Evolutionary conservation across 257 asterid genomes (phyloP).

Genomic region (Plantago major): DNA sequence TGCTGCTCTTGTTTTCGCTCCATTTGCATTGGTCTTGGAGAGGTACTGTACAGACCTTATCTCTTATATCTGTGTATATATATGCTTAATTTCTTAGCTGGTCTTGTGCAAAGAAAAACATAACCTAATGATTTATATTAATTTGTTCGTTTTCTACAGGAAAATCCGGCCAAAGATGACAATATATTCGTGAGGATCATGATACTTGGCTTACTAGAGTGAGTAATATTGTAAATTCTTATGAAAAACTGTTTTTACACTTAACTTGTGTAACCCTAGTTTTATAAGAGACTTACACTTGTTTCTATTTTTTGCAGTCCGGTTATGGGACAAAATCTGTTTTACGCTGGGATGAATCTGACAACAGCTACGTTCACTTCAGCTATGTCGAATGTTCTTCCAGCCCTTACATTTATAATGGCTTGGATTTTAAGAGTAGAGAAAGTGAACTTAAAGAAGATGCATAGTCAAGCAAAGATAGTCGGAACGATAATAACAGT

Average conservation of each 20-base stretch:
- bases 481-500: slow-evolving; percentile 36
- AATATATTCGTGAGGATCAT: slow-evolving; percentile 34
- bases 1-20: slow-evolving; percentile 37
- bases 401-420: slow-evolving; percentile 33
- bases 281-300: neutral
- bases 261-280: too few relatives aligned
- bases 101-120: too few relatives aligned
- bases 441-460: slow-evolving; percentile 28
- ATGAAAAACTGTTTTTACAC: too few relatives aligned
- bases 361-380: slow-evolving; percentile 43
- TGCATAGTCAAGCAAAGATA: slow-evolving; percentile 35
- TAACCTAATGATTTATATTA: neutral
- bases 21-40: slow-evolving; percentile 40
- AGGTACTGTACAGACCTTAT: slow-evolving; percentile 13
- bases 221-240: neutral
- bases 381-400: slow-evolving; percentile 42
- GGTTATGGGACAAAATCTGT: slow-evolving; percentile 41
- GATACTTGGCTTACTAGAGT: slow-evolving; percentile 41
- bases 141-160: slow-evolving; percentile 21
- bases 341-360: slow-evolving; percentile 38
- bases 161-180: slow-evolving; percentile 46
- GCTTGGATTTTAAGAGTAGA: slow-evolving; percentile 31
- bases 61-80: neutral
- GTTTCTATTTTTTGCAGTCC: slow-evolving; percentile 24
- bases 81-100: too few relatives aligned